phyloP scores from a whole-genome alignment of 306 rosid genomes.

The Fragaria nilgerrensis region DNA sequence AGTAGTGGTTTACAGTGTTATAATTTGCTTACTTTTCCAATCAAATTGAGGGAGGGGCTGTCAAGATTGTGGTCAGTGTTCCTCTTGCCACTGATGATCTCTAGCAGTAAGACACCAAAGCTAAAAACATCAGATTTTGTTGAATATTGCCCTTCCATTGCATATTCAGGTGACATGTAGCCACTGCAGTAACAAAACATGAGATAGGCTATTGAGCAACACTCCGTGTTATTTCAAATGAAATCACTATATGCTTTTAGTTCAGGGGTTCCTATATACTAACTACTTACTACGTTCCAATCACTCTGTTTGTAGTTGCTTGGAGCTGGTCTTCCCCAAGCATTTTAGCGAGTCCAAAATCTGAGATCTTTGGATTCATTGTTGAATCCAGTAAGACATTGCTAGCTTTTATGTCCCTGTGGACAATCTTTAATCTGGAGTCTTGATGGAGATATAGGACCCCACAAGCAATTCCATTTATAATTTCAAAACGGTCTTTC shows the following conservation, averaged over 20 bases:
- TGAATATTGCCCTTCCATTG: constrained; percentile 56
- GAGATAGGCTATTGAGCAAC: neutral
- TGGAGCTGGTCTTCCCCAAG: constrained; percentile 54
- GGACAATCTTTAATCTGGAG: constrained; percentile 61
- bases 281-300: constrained; percentile 60
- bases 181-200: constrained; percentile 6
- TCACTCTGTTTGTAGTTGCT: constrained; percentile 56
- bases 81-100: constrained; percentile 56
- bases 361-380: constrained; percentile 65
- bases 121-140: constrained; percentile 51
- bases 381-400: constrained; percentile 54
- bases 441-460: constrained; percentile 66
- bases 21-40: constrained; percentile 46
- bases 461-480: constrained; percentile 56
- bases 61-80: constrained; percentile 34
- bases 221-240: neutral
- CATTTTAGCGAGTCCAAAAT: constrained; percentile 77
- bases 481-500: constrained; percentile 47
- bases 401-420: constrained; percentile 64
- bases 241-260: neutral
- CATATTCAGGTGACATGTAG: constrained; percentile 47
- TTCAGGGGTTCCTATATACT: neutral
- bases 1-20: neutral
- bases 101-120: constrained; percentile 52
- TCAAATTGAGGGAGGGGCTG: constrained; percentile 27